A percentile compares a stretch with the other conserved stretches of the same genome.
phyloP scores from a whole-genome alignment of 2,329 filamentous ascomycete genomes.

The Scolecobasidium constrictum region DNA sequence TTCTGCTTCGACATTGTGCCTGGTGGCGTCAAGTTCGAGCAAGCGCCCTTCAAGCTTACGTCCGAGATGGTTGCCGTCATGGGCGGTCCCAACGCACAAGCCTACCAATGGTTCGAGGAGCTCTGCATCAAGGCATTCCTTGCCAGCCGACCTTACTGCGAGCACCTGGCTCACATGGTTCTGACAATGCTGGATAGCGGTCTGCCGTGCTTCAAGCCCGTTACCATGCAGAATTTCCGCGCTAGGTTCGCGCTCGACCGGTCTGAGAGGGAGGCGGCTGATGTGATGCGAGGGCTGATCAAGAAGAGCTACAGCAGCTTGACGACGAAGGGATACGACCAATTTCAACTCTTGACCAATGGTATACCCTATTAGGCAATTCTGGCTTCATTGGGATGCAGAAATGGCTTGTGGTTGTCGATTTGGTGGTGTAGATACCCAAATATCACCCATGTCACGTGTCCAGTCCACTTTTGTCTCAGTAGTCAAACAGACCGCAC shows the following conservation, averaged over 20 bases:
- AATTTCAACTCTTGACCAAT: slow-evolving; percentile 95
- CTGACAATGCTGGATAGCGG: slow-evolving; percentile 93
- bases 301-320: slow-evolving; percentile 85
- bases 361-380: slow-evolving; percentile 81
- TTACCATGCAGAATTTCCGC: slow-evolving; percentile 84
- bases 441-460: no score
- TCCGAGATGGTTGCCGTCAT: slow-evolving; percentile 98
- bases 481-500: no score
- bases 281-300: slow-evolving; percentile 83
- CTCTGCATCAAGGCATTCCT: slow-evolving; percentile 93
- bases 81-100: slow-evolving; percentile 79
- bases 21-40: slow-evolving; percentile 93
- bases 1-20: slow-evolving; percentile 99
- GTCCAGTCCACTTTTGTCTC: no score
- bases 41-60: slow-evolving; percentile 96
- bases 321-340: slow-evolving; percentile 90
- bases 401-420: background rate
- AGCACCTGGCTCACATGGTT: slow-evolving; percentile 84
- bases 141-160: slow-evolving; percentile 72
- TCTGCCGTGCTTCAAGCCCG: slow-evolving; percentile 93
- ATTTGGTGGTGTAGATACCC: no score
- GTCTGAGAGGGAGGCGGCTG: slow-evolving; percentile 83
- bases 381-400: no score
- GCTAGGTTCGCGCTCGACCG: slow-evolving; percentile 89
- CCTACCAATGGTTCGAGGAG: slow-evolving; percentile 94